Percentiles rank a stretch among this genome's conserved stretches.
Conservation (phyloP, 768 basidiomycete species). For the Agrocybe praecox region DNA sequence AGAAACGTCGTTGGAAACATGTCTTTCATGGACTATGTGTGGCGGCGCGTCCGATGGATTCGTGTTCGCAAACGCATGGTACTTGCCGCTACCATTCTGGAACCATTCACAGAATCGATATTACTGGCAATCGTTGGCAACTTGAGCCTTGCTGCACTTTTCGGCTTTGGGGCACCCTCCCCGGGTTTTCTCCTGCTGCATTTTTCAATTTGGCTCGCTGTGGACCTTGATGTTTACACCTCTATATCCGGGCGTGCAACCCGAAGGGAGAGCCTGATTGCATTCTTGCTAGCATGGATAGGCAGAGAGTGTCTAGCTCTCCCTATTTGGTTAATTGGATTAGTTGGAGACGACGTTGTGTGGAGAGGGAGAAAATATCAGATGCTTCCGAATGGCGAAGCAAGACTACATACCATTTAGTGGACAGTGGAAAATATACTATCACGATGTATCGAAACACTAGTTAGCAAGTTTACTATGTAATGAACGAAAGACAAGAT, state of each 20-base stretch:
- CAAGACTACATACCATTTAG: conserved; percentile 21
- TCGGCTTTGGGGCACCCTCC: conserved; percentile 48
- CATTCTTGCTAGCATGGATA: conserved; percentile 79
- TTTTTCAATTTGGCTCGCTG: conserved; percentile 67
- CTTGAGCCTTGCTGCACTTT: conserved; percentile 52
- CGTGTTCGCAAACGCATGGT: conserved; percentile 96
- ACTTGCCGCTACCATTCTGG: conserved; percentile 78
- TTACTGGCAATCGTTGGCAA: conserved; percentile 68
- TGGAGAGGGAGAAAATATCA: conserved; percentile 88
- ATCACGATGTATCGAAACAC: too few relatives aligned
- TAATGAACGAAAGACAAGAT: neutral
- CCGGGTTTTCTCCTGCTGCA: conserved; percentile 63
- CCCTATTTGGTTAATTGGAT: conserved; percentile 85
- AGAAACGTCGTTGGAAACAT: conserved; percentile 89
- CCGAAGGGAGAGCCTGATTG: conserved; percentile 45
- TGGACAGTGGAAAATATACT: neutral
- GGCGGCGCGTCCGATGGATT: conserved; percentile 94
- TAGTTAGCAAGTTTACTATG: too few relatives aligned
- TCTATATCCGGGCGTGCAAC: conserved; percentile 73
- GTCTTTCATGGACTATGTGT: conserved; percentile 81
- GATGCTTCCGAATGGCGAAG: conserved; percentile 76
- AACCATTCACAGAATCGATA: conserved; percentile 92
- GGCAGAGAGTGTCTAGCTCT: conserved; percentile 81
- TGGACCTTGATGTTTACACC: conserved; percentile 83
- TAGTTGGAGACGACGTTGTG: conserved; percentile 77